Conservation (phyloP, 495 filamentous ascomycete genomes). For the Bacidia rubella region DNA sequence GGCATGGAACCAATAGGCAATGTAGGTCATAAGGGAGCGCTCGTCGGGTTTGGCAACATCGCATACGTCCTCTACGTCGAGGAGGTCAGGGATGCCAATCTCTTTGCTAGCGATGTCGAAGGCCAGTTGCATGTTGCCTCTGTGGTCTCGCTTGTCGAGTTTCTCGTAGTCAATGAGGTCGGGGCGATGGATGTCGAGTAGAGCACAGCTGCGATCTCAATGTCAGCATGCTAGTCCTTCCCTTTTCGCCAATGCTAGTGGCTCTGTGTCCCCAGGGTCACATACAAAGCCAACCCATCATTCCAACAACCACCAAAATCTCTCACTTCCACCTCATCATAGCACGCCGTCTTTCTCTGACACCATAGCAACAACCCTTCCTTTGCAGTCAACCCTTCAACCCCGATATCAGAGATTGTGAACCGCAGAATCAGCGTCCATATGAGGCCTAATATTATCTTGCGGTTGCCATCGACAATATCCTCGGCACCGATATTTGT, state of each 20-base stretch:
- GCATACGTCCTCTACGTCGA: constrained; percentile 96
- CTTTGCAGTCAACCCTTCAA: constrained; percentile 95
- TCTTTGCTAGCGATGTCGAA: constrained; percentile 93
- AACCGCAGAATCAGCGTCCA: constrained; percentile 97
- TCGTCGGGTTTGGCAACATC: constrained; percentile 94
- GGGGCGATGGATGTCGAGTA: constrained; percentile 92
- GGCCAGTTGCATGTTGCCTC: constrained; percentile 92
- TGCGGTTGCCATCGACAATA: constrained; percentile 93
- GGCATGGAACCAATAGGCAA: constrained; percentile 99
- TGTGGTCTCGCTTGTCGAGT: constrained; percentile 86
- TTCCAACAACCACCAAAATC: constrained; percentile 97
- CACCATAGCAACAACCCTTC: constrained; percentile 94
- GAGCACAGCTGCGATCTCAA: constrained; percentile 47
- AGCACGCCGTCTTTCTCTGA: constrained; percentile 95
- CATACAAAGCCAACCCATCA: constrained; percentile 77
- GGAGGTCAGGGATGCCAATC: constrained; percentile 88
- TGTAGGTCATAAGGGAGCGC: constrained; percentile 95
- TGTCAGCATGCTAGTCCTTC: constrained; percentile 2
- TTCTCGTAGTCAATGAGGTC: constrained; percentile 94
- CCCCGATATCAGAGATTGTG: constrained; percentile 96
- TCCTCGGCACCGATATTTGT: constrained; percentile 98
- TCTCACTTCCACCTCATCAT: constrained; percentile 85
- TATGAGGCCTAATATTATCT: constrained; percentile 92
- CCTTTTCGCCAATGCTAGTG: neutral
- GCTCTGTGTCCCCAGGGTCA: neutral